Percentiles rank a stretch among this genome's conserved stretches.
Evolutionary conservation across 495 filamentous ascomycete species (phyloP).

Genomic region (Aspergillus taichungensis): DNA sequence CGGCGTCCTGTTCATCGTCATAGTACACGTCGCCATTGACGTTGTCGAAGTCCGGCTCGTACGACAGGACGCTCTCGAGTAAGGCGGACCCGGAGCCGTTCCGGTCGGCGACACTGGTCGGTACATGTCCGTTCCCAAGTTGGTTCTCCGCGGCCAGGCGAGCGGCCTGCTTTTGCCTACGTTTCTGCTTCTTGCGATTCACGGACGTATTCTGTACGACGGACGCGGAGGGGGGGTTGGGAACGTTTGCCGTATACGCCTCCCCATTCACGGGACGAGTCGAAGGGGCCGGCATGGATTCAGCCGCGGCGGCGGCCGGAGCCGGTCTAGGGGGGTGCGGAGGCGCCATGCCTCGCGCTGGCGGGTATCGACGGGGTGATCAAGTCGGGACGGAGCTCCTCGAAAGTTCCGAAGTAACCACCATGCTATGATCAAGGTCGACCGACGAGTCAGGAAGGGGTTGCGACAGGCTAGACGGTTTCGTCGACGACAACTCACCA

Average conservation of each 20-base stretch:
- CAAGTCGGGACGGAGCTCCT: slow-evolving; percentile 1
- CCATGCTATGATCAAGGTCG: slow-evolving; percentile 10
- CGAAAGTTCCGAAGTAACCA: slow-evolving; percentile 7
- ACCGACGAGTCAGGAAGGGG: slow-evolving; percentile 11
- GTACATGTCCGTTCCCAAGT: slow-evolving; percentile 15
- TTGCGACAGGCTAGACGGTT: neutral
- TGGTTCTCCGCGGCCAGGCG: slow-evolving; percentile 53
- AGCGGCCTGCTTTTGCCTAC: slow-evolving; percentile 66
- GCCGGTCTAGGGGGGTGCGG: slow-evolving; percentile 18
- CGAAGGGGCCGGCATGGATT: slow-evolving; percentile 22
- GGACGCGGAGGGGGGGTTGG: slow-evolving; percentile 16
- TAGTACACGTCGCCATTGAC: slow-evolving; percentile 12
- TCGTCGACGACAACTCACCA: too few relatives aligned
- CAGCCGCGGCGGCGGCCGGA: slow-evolving; percentile 25
- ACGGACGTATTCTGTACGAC: slow-evolving; percentile 40
- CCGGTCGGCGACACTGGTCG: slow-evolving; percentile 14
- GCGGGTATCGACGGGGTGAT: neutral
- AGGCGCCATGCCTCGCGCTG: slow-evolving; percentile 12
- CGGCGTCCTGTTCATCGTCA: slow-evolving; percentile 8
- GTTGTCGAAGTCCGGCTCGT: slow-evolving; percentile 26
- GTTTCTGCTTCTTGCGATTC: slow-evolving; percentile 91
- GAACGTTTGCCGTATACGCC: slow-evolving; percentile 19
- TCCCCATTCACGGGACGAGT: slow-evolving; percentile 29
- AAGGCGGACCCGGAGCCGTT: slow-evolving; percentile 8
- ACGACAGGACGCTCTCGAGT: slow-evolving; percentile 16